phyloP scores from a whole-genome alignment of 1,284 basidiomycete genomes.

The Moesziomyces antarcticus region DNA sequence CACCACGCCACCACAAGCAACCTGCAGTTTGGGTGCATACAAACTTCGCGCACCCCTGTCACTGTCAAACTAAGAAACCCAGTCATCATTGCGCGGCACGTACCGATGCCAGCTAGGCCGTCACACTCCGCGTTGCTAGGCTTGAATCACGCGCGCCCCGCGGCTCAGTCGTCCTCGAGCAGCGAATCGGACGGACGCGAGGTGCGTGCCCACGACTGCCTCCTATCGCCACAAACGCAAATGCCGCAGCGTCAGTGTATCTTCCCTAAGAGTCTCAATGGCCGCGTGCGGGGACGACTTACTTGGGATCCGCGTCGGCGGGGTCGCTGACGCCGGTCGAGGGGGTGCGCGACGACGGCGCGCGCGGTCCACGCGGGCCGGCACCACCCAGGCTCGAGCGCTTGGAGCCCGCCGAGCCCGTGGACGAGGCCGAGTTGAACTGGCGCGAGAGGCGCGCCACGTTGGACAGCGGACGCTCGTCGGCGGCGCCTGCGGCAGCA shows the following conservation, averaged over 20 bases:
- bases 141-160: neutral
- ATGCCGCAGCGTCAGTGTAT: too few relatives aligned
- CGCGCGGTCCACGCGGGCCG: neutral
- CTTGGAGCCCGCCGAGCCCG: neutral
- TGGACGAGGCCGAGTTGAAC: constrained; percentile 23
- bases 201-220: neutral
- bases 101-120: too few relatives aligned
- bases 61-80: too few relatives aligned
- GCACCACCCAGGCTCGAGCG: constrained; percentile 17
- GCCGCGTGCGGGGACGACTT: neutral
- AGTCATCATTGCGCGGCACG: too few relatives aligned
- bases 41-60: too few relatives aligned
- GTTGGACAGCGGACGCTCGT: constrained; percentile 48
- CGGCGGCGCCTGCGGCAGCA: constrained; percentile 5
- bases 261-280: too few relatives aligned
- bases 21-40: too few relatives aligned
- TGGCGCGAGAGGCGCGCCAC: constrained; percentile 56
- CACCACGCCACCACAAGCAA: too few relatives aligned
- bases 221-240: neutral
- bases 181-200: neutral
- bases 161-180: neutral
- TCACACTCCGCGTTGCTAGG: too few relatives aligned
- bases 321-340: neutral
- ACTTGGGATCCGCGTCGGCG: neutral
- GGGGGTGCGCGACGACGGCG: neutral